Conservation (phyloP, 805 yeast genomes). For the Kregervanrija fluxuum region DNA sequence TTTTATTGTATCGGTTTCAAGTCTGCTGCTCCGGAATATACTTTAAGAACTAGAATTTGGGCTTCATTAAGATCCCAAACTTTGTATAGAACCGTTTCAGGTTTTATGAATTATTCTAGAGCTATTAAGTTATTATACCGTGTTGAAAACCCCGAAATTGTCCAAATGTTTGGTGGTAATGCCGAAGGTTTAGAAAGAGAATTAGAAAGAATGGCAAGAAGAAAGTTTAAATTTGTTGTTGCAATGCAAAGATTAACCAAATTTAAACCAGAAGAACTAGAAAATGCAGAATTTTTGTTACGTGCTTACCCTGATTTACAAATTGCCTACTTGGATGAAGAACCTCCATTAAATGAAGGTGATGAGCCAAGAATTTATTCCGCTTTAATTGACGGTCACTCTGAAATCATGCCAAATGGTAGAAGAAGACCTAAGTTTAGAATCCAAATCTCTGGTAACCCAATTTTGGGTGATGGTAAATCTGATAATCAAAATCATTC, state of each 20-base stretch:
- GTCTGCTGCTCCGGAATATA: constrained; percentile 95
- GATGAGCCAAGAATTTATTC: constrained; percentile 69
- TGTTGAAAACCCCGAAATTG: constrained; percentile 92
- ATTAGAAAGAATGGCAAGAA: constrained; percentile 80
- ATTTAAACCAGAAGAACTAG: constrained; percentile 67
- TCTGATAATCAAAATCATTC: constrained; percentile 85
- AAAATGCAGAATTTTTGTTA: constrained; percentile 72
- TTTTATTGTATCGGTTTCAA: constrained; percentile 96
- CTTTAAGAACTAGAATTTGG: constrained; percentile 96
- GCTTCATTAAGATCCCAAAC: constrained; percentile 97
- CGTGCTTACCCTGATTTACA: constrained; percentile 81
- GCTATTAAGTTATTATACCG: constrained; percentile 90
- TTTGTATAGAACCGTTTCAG: constrained; percentile 91
- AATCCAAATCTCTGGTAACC: constrained; percentile 75
- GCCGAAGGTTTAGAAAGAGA: constrained; percentile 95
- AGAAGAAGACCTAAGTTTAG: constrained; percentile 71
- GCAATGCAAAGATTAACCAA: constrained; percentile 80
- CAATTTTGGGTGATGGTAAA: constrained; percentile 83
- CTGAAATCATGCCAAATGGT: constrained; percentile 65
- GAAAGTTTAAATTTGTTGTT: constrained; percentile 75
- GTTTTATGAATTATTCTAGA: constrained; percentile 97
- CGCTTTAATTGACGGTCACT: constrained; percentile 74
- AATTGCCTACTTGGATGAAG: constrained; percentile 93
- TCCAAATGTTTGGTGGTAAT: constrained; percentile 97
- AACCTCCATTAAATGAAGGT: constrained; percentile 65